Evolutionary conservation across 2,329 filamentous ascomycete species (phyloP).

Genomic region (Sphaerostilbella broomeana): DNA sequence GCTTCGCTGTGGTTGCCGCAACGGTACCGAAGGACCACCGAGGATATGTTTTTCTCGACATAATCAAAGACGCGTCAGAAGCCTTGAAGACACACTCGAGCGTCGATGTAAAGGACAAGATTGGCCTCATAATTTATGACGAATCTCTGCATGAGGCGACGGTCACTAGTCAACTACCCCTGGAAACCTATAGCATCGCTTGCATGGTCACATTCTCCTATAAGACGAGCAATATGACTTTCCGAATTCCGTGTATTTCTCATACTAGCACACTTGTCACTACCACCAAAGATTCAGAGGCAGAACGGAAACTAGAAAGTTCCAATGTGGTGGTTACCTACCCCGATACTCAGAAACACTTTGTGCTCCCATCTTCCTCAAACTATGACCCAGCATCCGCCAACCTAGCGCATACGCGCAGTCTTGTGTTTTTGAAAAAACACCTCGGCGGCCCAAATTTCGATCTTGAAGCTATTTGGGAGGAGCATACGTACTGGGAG

Average conservation of each 20-base stretch:
- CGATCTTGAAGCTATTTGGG: constrained; percentile 70
- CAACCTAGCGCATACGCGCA: constrained; percentile 58
- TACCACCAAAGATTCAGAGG: background rate
- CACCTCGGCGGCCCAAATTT: constrained; percentile 58
- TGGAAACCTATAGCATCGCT: constrained; percentile 6
- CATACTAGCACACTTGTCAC: constrained; percentile 5
- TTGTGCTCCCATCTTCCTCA: constrained; percentile 40
- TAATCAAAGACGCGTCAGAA: constrained; percentile 2
- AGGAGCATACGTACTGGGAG: constrained; percentile 66
- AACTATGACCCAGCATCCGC: constrained; percentile 48
- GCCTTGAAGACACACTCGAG: background rate
- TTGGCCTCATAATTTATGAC: constrained; percentile 20
- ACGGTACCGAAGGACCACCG: constrained; percentile 1
- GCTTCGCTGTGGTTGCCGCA: constrained; percentile 25
- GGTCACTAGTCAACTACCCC: background rate
- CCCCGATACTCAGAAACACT: constrained; percentile 28
- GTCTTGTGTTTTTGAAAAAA: constrained; percentile 57
- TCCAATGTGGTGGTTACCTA: constrained; percentile 18
- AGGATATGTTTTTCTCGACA: constrained; percentile 1
- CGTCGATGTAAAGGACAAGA: constrained; percentile 23
- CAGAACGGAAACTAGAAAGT: background rate
- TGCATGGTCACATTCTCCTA: constrained; percentile 6
- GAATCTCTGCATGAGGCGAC: background rate
- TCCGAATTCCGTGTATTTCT: background rate
- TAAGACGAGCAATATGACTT: background rate